Conservation (phyloP, 2,329 filamentous ascomycete species). For the Alternaria viburni region DNA sequence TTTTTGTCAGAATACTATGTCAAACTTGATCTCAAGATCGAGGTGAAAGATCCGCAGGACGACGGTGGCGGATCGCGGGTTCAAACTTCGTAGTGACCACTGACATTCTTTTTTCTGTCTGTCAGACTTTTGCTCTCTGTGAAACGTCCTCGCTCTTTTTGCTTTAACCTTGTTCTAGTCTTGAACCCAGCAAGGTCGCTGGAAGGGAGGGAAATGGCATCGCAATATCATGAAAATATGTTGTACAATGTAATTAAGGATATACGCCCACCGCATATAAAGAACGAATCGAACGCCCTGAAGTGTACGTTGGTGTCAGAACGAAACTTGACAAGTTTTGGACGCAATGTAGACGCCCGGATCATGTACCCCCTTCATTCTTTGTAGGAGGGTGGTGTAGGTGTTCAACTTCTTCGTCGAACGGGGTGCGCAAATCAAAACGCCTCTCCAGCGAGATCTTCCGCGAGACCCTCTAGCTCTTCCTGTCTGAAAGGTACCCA, state of each 20-base stretch:
- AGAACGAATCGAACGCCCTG: not conserved
- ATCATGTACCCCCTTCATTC: not conserved
- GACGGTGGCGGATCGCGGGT: not conserved
- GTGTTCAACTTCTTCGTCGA: not conserved
- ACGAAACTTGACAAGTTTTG: not conserved
- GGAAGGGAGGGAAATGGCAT: not conserved
- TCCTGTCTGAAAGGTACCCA: conserved; percentile 85
- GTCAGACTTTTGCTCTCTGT: not conserved
- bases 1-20: not conserved
- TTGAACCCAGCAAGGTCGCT: not conserved
- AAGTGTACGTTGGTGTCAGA: not conserved
- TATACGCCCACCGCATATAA: not conserved
- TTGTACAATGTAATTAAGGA: not conserved
- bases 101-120: not conserved
- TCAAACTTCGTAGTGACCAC: not conserved
- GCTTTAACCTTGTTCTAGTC: not conserved
- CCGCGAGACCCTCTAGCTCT: conserved; percentile 87
- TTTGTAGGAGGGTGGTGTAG: not conserved
- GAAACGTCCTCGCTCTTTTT: not conserved
- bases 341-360: not conserved
- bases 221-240: not conserved
- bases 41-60: not conserved
- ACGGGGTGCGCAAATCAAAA: conserved; percentile 22
- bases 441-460: conserved; percentile 65
- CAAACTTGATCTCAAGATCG: not conserved